Evolutionary conservation across 805 yeast genomes (phyloP).

Genomic region (Candida krabiensis): DNA sequence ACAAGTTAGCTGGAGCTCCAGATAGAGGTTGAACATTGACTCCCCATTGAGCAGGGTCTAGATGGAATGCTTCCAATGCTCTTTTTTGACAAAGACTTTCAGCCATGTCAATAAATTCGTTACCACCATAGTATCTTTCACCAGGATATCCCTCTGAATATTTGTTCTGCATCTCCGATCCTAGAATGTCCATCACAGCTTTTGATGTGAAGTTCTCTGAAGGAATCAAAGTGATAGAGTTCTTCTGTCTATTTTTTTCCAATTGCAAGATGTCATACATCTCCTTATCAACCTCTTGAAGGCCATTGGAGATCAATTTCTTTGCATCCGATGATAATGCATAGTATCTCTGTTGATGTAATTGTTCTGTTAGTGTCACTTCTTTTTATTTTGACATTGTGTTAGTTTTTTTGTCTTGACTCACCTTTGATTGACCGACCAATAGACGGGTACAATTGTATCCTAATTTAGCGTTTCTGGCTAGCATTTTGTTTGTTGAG

Average conservation of each 20-base stretch:
- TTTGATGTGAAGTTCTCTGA: constrained; percentile 95
- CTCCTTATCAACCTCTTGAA: constrained; percentile 78
- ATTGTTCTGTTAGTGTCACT: too few species aligned
- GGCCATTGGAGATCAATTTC: constrained; percentile 59
- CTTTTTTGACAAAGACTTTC: constrained; percentile 88
- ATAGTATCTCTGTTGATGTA: constrained; percentile 27
- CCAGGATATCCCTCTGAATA: constrained; percentile 99
- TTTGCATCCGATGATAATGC: constrained; percentile 49
- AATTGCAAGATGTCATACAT: constrained; percentile 72
- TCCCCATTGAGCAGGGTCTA: constrained; percentile 88
- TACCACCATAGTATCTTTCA: constrained; percentile 97
- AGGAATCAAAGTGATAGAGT: constrained; percentile 89
- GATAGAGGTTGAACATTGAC: constrained; percentile 94
- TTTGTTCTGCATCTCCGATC: constrained; percentile 96
- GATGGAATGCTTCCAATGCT: constrained; percentile 79
- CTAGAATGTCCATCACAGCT: constrained; percentile 90
- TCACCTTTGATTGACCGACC: constrained; percentile 21
- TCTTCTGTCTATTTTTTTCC: constrained; percentile 85
- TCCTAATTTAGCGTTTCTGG: constrained; percentile 2
- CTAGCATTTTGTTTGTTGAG: neutral
- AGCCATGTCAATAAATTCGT: constrained; percentile 88
- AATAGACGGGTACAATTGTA: constrained; percentile 1
- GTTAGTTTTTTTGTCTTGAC: too few species aligned
- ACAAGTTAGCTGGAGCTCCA: constrained; percentile 96
- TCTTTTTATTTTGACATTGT: too few species aligned